Evolutionary conservation across 371 early-diverging fungal species (phyloP).

Genomic region (Rhizopus sp.): DNA sequence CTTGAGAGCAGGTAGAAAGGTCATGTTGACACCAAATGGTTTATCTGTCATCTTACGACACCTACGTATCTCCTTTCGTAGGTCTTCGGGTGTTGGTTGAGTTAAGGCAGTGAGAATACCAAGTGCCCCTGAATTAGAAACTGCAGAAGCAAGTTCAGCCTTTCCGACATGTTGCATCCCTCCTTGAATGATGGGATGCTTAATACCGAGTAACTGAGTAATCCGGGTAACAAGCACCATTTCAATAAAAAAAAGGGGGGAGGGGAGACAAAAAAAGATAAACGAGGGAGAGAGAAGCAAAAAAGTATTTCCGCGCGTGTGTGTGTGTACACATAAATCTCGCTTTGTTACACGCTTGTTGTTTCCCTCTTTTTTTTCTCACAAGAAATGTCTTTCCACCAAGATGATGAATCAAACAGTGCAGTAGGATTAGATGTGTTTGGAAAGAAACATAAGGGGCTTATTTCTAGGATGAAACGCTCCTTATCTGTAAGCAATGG

Average conservation of each 20-base stretch:
- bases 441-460: conserved; percentile 20
- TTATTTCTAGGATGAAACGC: conserved; percentile 28
- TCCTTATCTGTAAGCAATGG: conserved; percentile 18
- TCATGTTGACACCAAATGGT: conserved; percentile 80
- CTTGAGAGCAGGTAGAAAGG: conserved; percentile 58
- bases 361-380: neutral
- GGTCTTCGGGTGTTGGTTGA: conserved; percentile 76
- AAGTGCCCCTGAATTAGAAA: conserved; percentile 96
- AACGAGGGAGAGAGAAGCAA: too few relatives aligned
- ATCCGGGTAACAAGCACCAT: conserved; percentile 63
- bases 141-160: conserved; percentile 81
- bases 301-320: too few relatives aligned
- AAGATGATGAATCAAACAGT: neutral
- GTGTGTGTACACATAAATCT: too few relatives aligned
- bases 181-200: conserved; percentile 65
- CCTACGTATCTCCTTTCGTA: conserved; percentile 68
- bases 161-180: conserved; percentile 65
- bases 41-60: conserved; percentile 72
- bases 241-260: conserved; percentile 6
- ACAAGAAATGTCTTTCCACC: conserved; percentile 6
- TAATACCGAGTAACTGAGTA: conserved; percentile 64
- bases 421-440: conserved; percentile 13
- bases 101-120: conserved; percentile 90
- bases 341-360: neutral
- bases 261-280: too few relatives aligned